Percentiles rank a stretch among this genome's conserved stretches.
Conservation (phyloP, 192 early-diverging fungal genomes). For the Mycoemilia scoparia region DNA sequence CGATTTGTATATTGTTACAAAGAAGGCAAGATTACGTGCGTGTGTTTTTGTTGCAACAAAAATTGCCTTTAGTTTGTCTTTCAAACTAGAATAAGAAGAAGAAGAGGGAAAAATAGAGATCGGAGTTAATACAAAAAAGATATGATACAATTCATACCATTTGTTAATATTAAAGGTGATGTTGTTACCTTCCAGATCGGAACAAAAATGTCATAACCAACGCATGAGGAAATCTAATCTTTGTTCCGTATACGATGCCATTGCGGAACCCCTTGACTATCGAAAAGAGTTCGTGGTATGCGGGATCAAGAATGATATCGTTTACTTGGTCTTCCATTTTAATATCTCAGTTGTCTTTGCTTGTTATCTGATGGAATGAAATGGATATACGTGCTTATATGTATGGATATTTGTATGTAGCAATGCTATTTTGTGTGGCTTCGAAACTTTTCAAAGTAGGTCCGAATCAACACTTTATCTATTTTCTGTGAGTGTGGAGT, state of each 20-base stretch:
- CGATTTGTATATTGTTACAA: constrained; percentile 90
- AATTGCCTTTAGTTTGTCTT: constrained; percentile 59
- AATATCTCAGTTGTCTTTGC: too few relatives aligned
- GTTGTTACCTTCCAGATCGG: constrained; percentile 54
- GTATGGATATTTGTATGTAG: too few relatives aligned
- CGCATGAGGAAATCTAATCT: constrained; percentile 92
- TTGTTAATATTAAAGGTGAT: background rate
- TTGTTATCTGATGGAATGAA: too few relatives aligned
- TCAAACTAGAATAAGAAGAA: constrained; percentile 30
- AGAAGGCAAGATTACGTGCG: constrained; percentile 70
- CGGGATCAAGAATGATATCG: constrained; percentile 40
- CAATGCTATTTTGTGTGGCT: too few relatives aligned
- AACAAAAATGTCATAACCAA: constrained; percentile 93
- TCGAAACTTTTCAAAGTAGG: too few relatives aligned
- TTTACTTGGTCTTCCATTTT: constrained; percentile 9
- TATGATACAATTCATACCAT: background rate
- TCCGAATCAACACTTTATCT: too few relatives aligned
- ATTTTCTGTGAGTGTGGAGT: too few relatives aligned
- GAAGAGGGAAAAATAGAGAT: background rate
- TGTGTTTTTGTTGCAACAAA: constrained; percentile 77
- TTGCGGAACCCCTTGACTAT: constrained; percentile 86
- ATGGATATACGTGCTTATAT: too few relatives aligned
- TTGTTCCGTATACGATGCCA: constrained; percentile 90
- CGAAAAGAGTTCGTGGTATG: constrained; percentile 59
- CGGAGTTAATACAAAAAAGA: background rate